Evolutionary conservation across 2,329 filamentous ascomycete species (phyloP).

Genomic region (Claviceps arundinis): DNA sequence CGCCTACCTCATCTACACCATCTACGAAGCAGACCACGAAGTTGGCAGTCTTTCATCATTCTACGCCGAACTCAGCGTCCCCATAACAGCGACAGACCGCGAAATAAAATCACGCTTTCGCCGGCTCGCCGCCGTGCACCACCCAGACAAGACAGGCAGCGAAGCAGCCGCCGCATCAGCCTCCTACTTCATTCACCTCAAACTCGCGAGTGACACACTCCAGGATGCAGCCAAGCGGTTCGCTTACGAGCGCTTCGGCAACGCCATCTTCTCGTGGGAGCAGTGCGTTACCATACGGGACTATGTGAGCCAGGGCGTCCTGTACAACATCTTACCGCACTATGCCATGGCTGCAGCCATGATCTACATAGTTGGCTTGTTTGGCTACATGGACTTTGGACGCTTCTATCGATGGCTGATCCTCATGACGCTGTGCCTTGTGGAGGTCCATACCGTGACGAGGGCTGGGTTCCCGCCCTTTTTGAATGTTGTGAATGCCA

Average conservation of each 20-base stretch:
- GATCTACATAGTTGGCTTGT: constrained; percentile 47
- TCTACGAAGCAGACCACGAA: constrained; percentile 82
- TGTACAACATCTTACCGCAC: constrained; percentile 46
- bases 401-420: constrained; percentile 53
- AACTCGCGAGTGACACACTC: constrained; percentile 70
- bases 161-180: constrained; percentile 19
- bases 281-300: constrained; percentile 57
- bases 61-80: constrained; percentile 64
- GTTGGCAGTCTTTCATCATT: constrained; percentile 60
- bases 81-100: constrained; percentile 54
- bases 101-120: constrained; percentile 78
- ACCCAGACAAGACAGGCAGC: constrained; percentile 68
- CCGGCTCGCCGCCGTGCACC: constrained; percentile 54
- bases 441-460: constrained; percentile 44
- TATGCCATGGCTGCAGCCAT: constrained; percentile 43
- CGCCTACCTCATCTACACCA: constrained; percentile 76
- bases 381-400: constrained; percentile 57
- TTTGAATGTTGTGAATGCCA: constrained; percentile 32
- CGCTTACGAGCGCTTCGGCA: constrained; percentile 82
- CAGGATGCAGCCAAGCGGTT: constrained; percentile 65
- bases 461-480: constrained; percentile 37
- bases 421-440: constrained; percentile 36
- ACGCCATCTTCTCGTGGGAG: constrained; percentile 53
- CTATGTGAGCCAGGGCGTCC: constrained; percentile 51
- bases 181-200: constrained; percentile 64